These are phyloP conservation scores for Marsdenia floribunda DNA, from an alignment of 257 asterid genomes.

Conservation along the genomic window DNA sequence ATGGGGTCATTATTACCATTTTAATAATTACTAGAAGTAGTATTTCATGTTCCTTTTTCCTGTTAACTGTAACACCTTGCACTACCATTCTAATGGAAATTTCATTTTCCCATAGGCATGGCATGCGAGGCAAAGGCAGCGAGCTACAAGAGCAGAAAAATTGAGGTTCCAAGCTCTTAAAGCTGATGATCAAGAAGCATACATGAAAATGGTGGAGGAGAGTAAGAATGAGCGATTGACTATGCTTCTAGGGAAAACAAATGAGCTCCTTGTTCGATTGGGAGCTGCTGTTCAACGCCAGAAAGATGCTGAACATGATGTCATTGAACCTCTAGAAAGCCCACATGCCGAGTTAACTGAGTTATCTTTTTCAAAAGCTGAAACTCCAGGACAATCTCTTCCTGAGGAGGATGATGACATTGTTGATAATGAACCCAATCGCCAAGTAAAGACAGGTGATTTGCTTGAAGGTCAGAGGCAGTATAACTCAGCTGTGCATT, in stretches of 20 bases:
- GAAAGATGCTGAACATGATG: slow-evolving; percentile 83
- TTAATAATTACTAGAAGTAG: too few species aligned
- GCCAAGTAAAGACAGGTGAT: slow-evolving; percentile 64
- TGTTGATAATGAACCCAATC: slow-evolving; percentile 47
- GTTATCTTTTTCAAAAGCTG: slow-evolving; percentile 53
- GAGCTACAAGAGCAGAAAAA: slow-evolving; percentile 94
- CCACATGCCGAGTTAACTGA: slow-evolving; percentile 52
- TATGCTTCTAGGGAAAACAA: slow-evolving; percentile 95
- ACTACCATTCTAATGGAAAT: neutral
- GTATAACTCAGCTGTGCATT: slow-evolving; percentile 91
- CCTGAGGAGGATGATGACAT: slow-evolving; percentile 70
- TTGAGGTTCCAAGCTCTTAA: slow-evolving; percentile 95
- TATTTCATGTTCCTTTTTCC: too few species aligned
- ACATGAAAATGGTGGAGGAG: slow-evolving; percentile 99
- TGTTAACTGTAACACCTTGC: too few species aligned
- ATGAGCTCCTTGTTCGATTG: slow-evolving; percentile 79
- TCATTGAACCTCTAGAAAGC: slow-evolving; percentile 56
- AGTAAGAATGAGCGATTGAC: slow-evolving; percentile 95
- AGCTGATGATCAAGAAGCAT: slow-evolving; percentile 99
- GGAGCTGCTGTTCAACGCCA: slow-evolving; percentile 99
- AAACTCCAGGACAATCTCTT: slow-evolving; percentile 65
- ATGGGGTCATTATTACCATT: too few species aligned
- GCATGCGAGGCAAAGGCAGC: slow-evolving; percentile 98
- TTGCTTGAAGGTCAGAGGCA: slow-evolving; percentile 96
- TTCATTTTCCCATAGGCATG: slow-evolving; percentile 56